phyloP scores from a whole-genome alignment of 257 asterid species.

The Lithospermum erythrorhizon region DNA sequence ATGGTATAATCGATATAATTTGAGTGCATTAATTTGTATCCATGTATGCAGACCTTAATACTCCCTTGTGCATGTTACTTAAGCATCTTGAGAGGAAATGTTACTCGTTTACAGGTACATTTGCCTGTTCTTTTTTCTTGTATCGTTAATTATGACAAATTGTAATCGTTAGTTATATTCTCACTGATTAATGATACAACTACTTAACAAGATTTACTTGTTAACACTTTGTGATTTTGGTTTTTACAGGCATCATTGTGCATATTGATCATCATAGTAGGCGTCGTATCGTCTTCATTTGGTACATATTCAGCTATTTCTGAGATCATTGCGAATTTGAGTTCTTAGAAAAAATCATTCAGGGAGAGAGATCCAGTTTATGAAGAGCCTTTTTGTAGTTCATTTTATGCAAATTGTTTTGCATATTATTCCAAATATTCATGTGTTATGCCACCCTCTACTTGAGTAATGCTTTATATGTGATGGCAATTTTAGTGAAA shows the following conservation, averaged over 20 bases:
- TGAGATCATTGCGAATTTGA: constrained; percentile 15
- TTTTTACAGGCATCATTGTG: constrained; percentile 20
- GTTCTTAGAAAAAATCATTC: neutral
- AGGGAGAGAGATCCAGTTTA: too few relatives aligned
- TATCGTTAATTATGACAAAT: neutral
- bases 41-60: constrained; percentile 44
- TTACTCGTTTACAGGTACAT: constrained; percentile 40
- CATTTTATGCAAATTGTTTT: neutral
- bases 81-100: constrained; percentile 55
- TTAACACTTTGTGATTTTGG: constrained; percentile 1
- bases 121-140: neutral
- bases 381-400: neutral
- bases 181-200: neutral
- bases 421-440: neutral
- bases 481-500: too few relatives aligned
- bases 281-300: constrained; percentile 14
- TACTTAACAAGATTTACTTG: neutral
- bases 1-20: neutral
- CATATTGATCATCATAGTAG: constrained; percentile 15
- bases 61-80: constrained; percentile 74
- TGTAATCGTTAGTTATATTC: neutral
- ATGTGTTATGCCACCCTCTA: too few relatives aligned
- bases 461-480: too few relatives aligned
- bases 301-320: constrained; percentile 26
- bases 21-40: constrained; percentile 1